phyloP scores from a whole-genome alignment of 345 rosid species.

The Conringia planisiliqua region DNA sequence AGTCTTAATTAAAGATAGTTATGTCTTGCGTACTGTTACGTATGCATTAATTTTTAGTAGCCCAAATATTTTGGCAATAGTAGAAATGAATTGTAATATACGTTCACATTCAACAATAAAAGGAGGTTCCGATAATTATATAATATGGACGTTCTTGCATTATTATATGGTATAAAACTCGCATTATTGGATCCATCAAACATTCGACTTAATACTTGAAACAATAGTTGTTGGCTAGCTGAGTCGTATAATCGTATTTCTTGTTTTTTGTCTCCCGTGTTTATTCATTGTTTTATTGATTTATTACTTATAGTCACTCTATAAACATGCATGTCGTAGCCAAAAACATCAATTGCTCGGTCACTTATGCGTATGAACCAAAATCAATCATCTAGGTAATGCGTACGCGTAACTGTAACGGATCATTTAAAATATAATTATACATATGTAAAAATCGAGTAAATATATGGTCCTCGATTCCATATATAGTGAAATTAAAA shows the following conservation, averaged over 20 bases:
- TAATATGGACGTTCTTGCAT: not conserved
- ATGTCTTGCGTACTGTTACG: too few species aligned
- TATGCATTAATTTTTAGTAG: too few species aligned
- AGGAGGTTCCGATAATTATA: slow-evolving; percentile 1
- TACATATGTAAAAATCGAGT: too few species aligned
- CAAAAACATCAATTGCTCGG: too few species aligned
- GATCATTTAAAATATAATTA: too few species aligned
- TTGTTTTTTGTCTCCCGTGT: not conserved
- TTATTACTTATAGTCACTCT: not conserved
- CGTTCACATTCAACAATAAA: slow-evolving; percentile 10
- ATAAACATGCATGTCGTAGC: not conserved
- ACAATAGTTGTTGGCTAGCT: slow-evolving; percentile 18
- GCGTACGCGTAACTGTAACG: too few species aligned
- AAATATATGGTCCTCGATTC: too few species aligned
- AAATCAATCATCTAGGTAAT: too few species aligned
- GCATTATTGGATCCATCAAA: slow-evolving; percentile 29
- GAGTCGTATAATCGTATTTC: slow-evolving; percentile 3
- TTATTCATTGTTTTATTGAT: not conserved
- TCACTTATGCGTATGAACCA: too few species aligned
- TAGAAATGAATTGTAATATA: not conserved
- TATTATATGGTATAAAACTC: slow-evolving; percentile 8
- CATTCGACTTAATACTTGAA: slow-evolving; percentile 23
- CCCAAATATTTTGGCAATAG: not conserved
- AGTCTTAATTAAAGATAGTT: not conserved
- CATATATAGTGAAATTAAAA: too few species aligned